phyloP scores from a whole-genome alignment of 345 rosid genomes.

The Eucalyptus decipiens region DNA sequence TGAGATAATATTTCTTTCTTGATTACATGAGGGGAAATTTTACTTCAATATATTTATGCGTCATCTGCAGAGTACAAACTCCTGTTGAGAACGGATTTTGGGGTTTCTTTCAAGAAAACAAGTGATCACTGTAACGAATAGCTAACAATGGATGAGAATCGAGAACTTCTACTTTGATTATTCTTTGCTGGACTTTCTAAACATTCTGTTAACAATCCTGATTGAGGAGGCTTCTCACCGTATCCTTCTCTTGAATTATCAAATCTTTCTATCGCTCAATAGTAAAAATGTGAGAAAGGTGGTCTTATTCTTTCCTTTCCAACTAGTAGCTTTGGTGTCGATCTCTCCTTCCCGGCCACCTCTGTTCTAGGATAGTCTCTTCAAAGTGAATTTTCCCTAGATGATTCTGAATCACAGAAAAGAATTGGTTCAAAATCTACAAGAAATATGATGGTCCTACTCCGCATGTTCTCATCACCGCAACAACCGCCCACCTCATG shows the following conservation, averaged over 20 bases:
- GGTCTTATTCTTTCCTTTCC: not conserved
- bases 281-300: not conserved
- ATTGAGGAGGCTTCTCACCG: not conserved
- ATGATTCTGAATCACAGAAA: not conserved
- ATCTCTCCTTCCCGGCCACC: not conserved
- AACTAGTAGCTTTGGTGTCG: not conserved
- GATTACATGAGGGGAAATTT: not conserved
- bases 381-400: not conserved
- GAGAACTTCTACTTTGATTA: not conserved
- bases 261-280: not conserved
- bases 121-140: not conserved
- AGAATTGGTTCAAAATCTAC: not conserved
- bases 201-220: not conserved
- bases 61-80: not conserved
- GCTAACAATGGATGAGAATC: not conserved
- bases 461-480: not conserved
- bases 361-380: not conserved
- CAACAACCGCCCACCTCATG: not conserved
- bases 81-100: not conserved
- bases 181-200: not conserved
- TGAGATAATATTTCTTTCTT: not conserved
- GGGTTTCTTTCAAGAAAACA: not conserved
- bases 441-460: not conserved
- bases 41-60: not conserved
- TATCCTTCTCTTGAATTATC: not conserved